Evolutionary conservation across 2,329 filamentous ascomycete genomes (phyloP).

Genomic region (Zalaria sp.): DNA sequence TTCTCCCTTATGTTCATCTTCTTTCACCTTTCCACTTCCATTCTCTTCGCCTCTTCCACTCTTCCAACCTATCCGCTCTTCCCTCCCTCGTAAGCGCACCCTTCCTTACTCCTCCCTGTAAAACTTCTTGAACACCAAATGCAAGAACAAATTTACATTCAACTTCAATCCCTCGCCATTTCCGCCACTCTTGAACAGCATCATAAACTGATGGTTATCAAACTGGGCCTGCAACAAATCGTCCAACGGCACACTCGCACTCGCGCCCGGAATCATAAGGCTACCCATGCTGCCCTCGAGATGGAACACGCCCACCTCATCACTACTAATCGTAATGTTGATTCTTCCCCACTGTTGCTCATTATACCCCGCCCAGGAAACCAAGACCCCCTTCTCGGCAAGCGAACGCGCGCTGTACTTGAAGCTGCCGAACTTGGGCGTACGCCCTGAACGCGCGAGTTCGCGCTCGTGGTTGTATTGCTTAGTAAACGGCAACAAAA

Average conservation of each 20-base stretch:
- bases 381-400: slow-evolving; percentile 83
- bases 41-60: too few relatives aligned
- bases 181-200: slow-evolving; percentile 60
- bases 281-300: slow-evolving; percentile 82
- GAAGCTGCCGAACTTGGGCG: slow-evolving; percentile 94
- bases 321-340: slow-evolving; percentile 86
- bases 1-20: too few relatives aligned
- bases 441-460: slow-evolving; percentile 77
- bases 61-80: too few relatives aligned
- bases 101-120: slow-evolving; percentile 40
- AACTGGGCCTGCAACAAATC: slow-evolving; percentile 94
- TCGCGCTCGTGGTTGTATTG: slow-evolving; percentile 98
- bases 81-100: too few relatives aligned
- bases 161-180: slow-evolving; percentile 46
- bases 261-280: slow-evolving; percentile 92
- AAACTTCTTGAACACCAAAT: slow-evolving; percentile 98
- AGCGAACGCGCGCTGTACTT: slow-evolving; percentile 89
- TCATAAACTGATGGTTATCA: slow-evolving; percentile 92
- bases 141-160: slow-evolving; percentile 92
- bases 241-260: slow-evolving; percentile 76
- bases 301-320: slow-evolving; percentile 86
- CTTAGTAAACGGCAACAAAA: slow-evolving; percentile 91
- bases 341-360: slow-evolving; percentile 81
- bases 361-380: slow-evolving; percentile 74
- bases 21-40: too few relatives aligned